Percentiles rank a stretch among this genome's conserved stretches.
phyloP scores from a whole-genome alignment of 441 rosid genomes.

The Gossypium gossypioides region DNA sequence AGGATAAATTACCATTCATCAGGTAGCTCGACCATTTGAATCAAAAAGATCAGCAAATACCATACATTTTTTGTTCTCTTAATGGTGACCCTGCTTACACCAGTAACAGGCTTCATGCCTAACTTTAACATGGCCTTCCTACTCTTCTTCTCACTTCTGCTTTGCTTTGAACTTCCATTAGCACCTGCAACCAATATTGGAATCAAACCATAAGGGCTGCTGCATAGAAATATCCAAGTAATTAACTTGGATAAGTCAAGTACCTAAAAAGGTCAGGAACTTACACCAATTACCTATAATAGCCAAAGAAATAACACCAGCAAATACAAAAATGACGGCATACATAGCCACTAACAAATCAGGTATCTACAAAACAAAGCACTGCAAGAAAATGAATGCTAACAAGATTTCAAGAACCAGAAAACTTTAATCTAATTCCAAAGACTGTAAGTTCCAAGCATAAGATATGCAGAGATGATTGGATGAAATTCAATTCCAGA shows the following conservation, averaged over 20 bases:
- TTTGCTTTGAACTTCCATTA: constrained; percentile 45
- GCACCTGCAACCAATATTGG: constrained; percentile 25
- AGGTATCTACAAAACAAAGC: neutral
- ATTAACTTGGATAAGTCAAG: neutral
- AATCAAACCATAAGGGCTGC: neutral
- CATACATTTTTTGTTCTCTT: constrained; percentile 46
- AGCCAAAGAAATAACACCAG: neutral
- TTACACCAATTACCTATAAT: neutral
- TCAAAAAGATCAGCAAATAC: neutral
- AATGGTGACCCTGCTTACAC: constrained; percentile 43
- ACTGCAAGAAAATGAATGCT: neutral
- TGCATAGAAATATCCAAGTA: neutral
- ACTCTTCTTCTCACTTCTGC: constrained; percentile 54
- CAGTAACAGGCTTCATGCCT: constrained; percentile 43
- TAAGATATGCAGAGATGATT: neutral
- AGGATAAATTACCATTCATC: neutral
- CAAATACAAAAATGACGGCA: neutral
- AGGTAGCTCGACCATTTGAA: neutral
- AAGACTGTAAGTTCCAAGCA: neutral
- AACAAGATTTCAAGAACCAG: neutral
- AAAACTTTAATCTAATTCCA: neutral
- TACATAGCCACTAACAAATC: neutral
- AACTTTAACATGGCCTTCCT: constrained; percentile 53
- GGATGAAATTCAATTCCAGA: neutral
- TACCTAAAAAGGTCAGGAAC: no score